phyloP scores from a whole-genome alignment of 345 rosid genomes.

The Moricandia arvensis region DNA sequence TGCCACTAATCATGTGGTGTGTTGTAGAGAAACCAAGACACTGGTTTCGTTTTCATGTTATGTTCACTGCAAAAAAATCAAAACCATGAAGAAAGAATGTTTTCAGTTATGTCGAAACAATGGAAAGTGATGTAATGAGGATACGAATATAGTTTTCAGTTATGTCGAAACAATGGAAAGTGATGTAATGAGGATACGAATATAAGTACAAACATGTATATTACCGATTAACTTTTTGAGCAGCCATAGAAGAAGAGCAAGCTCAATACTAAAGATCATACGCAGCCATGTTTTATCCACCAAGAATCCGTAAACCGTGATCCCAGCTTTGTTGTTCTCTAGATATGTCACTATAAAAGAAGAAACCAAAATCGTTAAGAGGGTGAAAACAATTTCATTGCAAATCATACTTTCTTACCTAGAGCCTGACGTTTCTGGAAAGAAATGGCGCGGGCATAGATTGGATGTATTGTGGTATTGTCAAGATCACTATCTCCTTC shows the following conservation, averaged over 20 bases:
- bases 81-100: not conserved
- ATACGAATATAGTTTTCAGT: not conserved
- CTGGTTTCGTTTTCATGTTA: conserved; percentile 24
- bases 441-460: conserved; percentile 60
- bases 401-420: conserved; percentile 56
- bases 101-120: not conserved
- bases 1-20: not conserved
- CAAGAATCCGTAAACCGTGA: conserved; percentile 78
- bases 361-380: not conserved
- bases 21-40: conserved; percentile 12
- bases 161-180: not conserved
- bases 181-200: not conserved
- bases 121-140: not conserved
- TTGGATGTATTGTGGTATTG: conserved; percentile 50
- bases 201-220: not conserved
- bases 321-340: conserved; percentile 79
- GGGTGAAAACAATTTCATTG: not conserved
- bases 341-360: conserved; percentile 67
- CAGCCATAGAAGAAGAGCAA: conserved; percentile 83
- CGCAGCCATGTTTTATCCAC: conserved; percentile 82
- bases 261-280: conserved; percentile 69
- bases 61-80: conserved; percentile 36
- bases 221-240: conserved; percentile 80
- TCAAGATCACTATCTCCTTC: conserved; percentile 62
- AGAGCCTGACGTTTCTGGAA: conserved; percentile 83